Evolutionary conservation across 208 protist genomes (phyloP), one percentile per base, ranked within the genome.

Genomic region (Leptomonas seymouri): DNA sequence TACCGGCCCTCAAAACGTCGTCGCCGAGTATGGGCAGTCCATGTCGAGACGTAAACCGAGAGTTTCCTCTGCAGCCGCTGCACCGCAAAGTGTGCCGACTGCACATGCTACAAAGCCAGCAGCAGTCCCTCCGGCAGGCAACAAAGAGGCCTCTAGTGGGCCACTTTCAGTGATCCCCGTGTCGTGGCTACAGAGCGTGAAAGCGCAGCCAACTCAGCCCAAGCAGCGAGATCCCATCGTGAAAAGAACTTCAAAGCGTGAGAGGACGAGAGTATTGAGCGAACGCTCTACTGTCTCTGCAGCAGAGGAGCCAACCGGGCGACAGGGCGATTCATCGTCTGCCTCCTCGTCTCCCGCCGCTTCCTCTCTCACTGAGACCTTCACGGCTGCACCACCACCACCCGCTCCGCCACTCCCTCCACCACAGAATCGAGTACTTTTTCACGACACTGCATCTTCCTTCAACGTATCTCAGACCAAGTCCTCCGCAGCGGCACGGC

Each of bases 321-420:
- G 14, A 36, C 34, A 48, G 23, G 56, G 28, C 8, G 20, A 2
- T 6, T 3, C 34, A 4, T 45, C 39, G 14, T 4, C 16, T 5
- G 7, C 51, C 18, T 5, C 39, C n/a, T 25, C 45, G 0, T 55
- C 46, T 28, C 45, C 46, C 7, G 28, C 46, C 15, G 46, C 27
- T 46, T 11, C 60, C 5, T 55, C 31, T n/a, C 18, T 55, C 11
- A 30, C 34, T 11, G 67, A 44, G 12, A 27, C 21, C 18, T 23
- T 34, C 14, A 21, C 58, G 23, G 15, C 23, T 3, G 36, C 28
- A 14, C 25, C 25, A 14, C 28, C 54, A 15, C 46, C 45, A 1
- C 59, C 65, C 20, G 36, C 66, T 12, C 60, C 60, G 25, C 54
- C 64, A 0, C n/a, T 44, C 9, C 66, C 66, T 31, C 67, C 73